Evolutionary conservation across 2,329 filamentous ascomycete species (phyloP), one percentile per base, ranked within the genome.

Genomic region (Phyllosticta citrichinensis): DNA sequence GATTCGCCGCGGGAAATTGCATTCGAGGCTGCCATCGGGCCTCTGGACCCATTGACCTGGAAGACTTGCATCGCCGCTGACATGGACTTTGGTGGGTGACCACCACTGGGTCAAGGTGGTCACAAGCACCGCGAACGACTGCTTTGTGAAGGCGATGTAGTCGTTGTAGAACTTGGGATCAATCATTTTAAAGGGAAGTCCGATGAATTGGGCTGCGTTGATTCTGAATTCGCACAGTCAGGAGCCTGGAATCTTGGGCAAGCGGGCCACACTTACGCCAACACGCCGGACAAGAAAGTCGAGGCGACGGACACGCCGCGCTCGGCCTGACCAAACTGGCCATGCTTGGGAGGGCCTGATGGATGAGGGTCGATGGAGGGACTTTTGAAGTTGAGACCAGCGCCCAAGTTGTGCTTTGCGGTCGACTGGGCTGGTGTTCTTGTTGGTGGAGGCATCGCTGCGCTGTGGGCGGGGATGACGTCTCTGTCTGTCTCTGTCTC

Each of bases 131-230:
- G 88, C 89, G 72, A 95, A 95, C 1, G 84, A 89, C 69, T 89
- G 84, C 74, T 96, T 96, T 11, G 90, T 94, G 72, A 91, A 82
- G 51, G 89, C 85, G 84, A 96, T 95, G 76, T 91, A 95, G 64
- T 86, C 83, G 74, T 95, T 88, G 77, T 90, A 96, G 69, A 88
- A 83, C 54, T 90, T 86, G 62, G 84, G 84, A 71, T 91, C 87
- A 68, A 91, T 77, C 63, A 86, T 81, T 71, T 94, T 94, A 55
- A 96, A 75, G 2, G 89, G 89, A 0, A 83, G 75, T 35, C 91
- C 91, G 62, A 95, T 76, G 64, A 91, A 80, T 69, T 96, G 90
- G 6, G 89, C 90, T 19, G 83, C 72, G 66, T 83, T 82, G 68
- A 81, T 81, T 33, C 75, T 77, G 63, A 61, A 20, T 0, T 9